Conservation (phyloP, 2,329 filamentous ascomycete genomes). For the Stachybotrys chlorohalonatus region DNA sequence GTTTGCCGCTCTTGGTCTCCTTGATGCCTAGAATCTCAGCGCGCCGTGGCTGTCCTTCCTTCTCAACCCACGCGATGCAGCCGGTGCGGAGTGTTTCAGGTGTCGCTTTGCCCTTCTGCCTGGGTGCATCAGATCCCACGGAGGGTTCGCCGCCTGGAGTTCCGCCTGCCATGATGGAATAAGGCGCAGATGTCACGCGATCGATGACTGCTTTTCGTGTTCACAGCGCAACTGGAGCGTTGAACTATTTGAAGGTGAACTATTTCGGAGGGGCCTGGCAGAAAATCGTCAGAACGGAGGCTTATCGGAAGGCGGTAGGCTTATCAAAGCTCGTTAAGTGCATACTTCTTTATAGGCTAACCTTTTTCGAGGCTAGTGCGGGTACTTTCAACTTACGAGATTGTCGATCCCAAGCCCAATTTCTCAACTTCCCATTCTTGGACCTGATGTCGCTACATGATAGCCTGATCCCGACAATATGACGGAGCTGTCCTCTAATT, state of each 20-base stretch:
- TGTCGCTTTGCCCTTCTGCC: constrained; percentile 73
- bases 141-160: constrained; percentile 40
- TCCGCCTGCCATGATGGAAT: constrained; percentile 44
- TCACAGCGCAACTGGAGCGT: not conserved
- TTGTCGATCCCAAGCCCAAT: not conserved
- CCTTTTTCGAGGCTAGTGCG: not conserved
- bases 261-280: constrained; percentile 15
- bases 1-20: constrained; percentile 77
- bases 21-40: constrained; percentile 95
- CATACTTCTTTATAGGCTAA: not conserved
- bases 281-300: constrained; percentile 9
- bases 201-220: constrained; percentile 11
- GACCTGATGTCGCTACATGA: too few relatives aligned
- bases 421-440: not conserved
- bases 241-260: not conserved
- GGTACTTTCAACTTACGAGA: not conserved
- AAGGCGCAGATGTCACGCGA: not conserved
- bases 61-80: constrained; percentile 52
- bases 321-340: not conserved
- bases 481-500: constrained; percentile 56
- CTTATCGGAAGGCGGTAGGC: constrained; percentile 17
- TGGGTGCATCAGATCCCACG: constrained; percentile 48
- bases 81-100: constrained; percentile 63
- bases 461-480: constrained; percentile 10
- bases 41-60: constrained; percentile 77